A percentile compares a stretch with the other conserved stretches of the same genome.
Conservation (phyloP, 345 rosid genomes). For the Murraya koenigii region DNA sequence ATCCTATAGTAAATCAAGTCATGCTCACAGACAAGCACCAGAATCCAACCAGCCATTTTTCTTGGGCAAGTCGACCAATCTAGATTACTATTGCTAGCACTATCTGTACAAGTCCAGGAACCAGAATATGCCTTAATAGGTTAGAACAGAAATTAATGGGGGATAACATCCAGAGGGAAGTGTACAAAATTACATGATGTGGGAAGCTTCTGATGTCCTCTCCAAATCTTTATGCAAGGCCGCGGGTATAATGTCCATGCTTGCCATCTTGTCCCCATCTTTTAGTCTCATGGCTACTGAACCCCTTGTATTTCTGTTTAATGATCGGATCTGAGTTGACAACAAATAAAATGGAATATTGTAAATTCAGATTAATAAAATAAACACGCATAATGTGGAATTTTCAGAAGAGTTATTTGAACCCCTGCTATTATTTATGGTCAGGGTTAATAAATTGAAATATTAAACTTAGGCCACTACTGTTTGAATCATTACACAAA, state of each 20-base stretch:
- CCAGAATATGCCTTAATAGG: background rate
- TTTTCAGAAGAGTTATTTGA: background rate
- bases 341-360: background rate
- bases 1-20: background rate
- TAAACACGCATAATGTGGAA: background rate
- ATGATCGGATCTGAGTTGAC: slow-evolving; percentile 68
- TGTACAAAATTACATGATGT: slow-evolving; percentile 41
- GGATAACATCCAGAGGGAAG: background rate
- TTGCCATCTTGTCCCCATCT: slow-evolving; percentile 80
- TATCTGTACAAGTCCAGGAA: background rate
- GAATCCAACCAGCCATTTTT: background rate
- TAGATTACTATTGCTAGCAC: background rate
- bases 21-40: background rate
- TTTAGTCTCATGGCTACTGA: slow-evolving; percentile 82
- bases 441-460: background rate
- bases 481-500: background rate
- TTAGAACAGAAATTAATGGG: background rate
- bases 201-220: slow-evolving; percentile 36
- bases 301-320: slow-evolving; percentile 84
- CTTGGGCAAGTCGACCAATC: background rate
- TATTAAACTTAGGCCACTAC: background rate
- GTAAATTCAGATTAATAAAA: background rate
- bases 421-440: background rate
- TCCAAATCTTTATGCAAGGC: slow-evolving; percentile 51
- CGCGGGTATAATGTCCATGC: slow-evolving; percentile 84